A percentile compares a stretch with the other conserved stretches of the same genome.
phyloP scores from a whole-genome alignment of 768 basidiomycete species.

The Amanita fuliginea region DNA sequence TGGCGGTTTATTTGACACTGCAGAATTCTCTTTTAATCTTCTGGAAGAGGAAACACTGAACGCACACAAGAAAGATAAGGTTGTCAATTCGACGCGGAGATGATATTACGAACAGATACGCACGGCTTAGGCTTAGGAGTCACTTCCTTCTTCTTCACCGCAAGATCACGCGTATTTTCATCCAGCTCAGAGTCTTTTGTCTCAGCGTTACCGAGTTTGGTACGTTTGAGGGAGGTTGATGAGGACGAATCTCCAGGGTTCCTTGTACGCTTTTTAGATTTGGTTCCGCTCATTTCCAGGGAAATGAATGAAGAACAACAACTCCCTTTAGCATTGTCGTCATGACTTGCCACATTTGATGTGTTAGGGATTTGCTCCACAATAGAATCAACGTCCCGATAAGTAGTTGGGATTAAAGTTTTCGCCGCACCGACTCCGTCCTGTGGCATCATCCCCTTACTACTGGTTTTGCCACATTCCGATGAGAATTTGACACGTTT shows the following conservation, averaged over 20 bases:
- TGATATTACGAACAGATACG: not conserved
- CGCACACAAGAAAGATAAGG: too few species aligned
- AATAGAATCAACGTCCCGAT: not conserved
- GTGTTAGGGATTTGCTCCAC: not conserved
- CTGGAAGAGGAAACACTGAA: slow-evolving; percentile 11
- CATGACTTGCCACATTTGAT: not conserved
- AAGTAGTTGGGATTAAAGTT: not conserved
- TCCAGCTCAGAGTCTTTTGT: not conserved
- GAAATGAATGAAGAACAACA: not conserved
- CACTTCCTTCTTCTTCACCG: not conserved
- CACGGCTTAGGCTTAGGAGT: not conserved
- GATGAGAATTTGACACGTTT: not conserved
- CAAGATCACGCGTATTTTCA: not conserved
- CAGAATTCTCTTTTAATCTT: slow-evolving; percentile 24
- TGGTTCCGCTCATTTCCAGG: not conserved
- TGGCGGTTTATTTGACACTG: slow-evolving; percentile 1
- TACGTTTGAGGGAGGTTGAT: not conserved
- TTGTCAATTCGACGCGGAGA: not conserved
- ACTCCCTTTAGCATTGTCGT: not conserved
- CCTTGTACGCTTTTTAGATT: slow-evolving; percentile 2
- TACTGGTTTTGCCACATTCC: slow-evolving; percentile 1
- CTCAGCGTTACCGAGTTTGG: not conserved
- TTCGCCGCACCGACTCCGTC: not conserved
- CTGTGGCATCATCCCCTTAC: slow-evolving; percentile 5
- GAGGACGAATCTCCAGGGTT: not conserved